phyloP scores from a whole-genome alignment of 352 stramenopile genomes.

The Globisporangium splendens region DNA sequence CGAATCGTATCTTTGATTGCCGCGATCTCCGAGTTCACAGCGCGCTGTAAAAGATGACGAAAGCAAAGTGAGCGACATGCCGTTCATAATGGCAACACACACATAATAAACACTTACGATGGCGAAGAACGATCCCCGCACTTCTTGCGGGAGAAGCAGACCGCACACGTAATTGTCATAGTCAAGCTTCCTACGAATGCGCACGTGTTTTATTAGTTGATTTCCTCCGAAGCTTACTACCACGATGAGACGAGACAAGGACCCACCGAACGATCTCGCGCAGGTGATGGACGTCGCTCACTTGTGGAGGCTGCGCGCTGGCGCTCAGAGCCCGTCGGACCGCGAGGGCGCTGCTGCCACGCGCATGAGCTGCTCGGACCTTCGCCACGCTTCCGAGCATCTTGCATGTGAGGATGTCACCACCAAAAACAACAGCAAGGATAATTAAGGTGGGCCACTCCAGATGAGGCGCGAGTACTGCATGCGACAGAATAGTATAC shows the following conservation, averaged over 20 bases:
- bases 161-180: conserved; percentile 84
- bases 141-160: conserved; percentile 61
- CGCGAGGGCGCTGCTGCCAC: background rate
- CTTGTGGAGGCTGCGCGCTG: background rate
- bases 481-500: conserved; percentile 20
- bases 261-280: conserved; percentile 12
- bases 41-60: conserved; percentile 37
- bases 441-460: conserved; percentile 19
- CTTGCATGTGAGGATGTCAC: background rate
- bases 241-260: no score
- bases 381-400: conserved; percentile 12
- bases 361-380: background rate
- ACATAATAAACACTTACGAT: conserved; percentile 41
- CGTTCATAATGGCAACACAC: background rate
- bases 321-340: conserved; percentile 1
- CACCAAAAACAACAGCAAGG: conserved; percentile 15
- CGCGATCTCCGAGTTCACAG: conserved; percentile 89
- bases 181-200: conserved; percentile 58
- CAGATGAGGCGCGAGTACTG: conserved; percentile 3
- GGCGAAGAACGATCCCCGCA: conserved; percentile 69
- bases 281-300: conserved; percentile 3
- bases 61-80: background rate
- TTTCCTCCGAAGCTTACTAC: background rate
- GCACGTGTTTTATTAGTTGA: no score
- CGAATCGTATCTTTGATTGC: conserved; percentile 87